Evolutionary conservation across 179 eudicot species (phyloP).

Genomic region (Beta macrorhiza): DNA sequence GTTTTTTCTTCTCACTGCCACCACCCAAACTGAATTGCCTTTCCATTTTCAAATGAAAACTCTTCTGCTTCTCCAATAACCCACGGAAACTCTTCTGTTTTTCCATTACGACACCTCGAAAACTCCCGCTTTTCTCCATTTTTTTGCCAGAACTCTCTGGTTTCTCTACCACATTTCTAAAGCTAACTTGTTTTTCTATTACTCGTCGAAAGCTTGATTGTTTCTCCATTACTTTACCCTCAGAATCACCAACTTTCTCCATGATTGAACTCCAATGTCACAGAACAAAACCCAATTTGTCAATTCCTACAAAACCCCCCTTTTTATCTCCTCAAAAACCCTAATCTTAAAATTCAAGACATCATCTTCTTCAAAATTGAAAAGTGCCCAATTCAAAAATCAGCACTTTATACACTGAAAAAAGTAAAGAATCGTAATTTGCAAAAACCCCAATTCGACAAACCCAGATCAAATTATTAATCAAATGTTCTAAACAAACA

Average conservation of each 20-base stretch:
- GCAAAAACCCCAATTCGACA: conserved; percentile 17
- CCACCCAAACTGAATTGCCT: conserved; percentile 74
- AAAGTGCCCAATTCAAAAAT: conserved; percentile 30
- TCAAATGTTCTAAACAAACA: neutral
- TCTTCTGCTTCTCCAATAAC: conserved; percentile 63
- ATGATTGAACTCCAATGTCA: conserved; percentile 17
- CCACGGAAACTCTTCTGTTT: conserved; percentile 36
- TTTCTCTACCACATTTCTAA: conserved; percentile 11
- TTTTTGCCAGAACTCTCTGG: conserved; percentile 20
- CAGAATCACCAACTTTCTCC: conserved; percentile 24
- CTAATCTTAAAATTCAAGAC: conserved; percentile 7
- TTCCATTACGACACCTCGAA: conserved; percentile 31
- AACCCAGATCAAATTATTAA: conserved; percentile 5
- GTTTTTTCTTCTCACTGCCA: conserved; percentile 49
- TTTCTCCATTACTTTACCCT: conserved; percentile 20
- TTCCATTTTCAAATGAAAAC: conserved; percentile 68
- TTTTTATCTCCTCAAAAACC: conserved; percentile 16
- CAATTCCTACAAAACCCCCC: conserved; percentile 20
- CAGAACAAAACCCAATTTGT: neutral
- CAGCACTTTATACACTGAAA: conserved; percentile 1
- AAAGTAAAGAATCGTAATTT: neutral
- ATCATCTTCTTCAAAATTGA: conserved; percentile 18
- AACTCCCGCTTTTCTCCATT: conserved; percentile 20
- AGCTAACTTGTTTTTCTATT: conserved; percentile 23
- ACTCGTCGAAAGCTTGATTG: conserved; percentile 11